These are phyloP conservation scores for Thoreauomyces humboldtii DNA, from an alignment of 192 early-diverging fungal genomes.

Conservation along the genomic window DNA sequence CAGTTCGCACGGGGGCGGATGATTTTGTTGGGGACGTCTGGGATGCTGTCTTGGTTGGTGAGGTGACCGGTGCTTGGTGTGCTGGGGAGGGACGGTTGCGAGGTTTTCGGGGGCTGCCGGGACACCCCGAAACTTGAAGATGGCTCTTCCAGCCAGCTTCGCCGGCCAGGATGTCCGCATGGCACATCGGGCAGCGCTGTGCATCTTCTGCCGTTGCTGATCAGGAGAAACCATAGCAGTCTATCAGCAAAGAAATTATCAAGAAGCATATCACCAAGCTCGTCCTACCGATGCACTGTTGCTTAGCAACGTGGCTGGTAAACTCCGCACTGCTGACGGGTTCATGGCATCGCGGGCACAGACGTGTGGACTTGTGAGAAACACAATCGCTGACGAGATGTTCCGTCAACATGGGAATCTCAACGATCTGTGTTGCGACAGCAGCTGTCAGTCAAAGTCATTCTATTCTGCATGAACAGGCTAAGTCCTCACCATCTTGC, in stretches of 20 bases:
- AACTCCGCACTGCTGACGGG: slow-evolving; percentile 55
- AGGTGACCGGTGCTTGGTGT: too few relatives aligned
- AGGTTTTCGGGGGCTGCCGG: not conserved
- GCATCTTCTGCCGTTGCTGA: slow-evolving; percentile 17
- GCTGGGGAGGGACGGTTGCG: too few relatives aligned
- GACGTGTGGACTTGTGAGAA: slow-evolving; percentile 45
- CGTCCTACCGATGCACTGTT: slow-evolving; percentile 43
- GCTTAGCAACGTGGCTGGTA: slow-evolving; percentile 45
- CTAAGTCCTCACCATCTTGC: slow-evolving; percentile 57
- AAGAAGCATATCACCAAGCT: slow-evolving; percentile 6
- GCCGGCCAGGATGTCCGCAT: slow-evolving; percentile 48
- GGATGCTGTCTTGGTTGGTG: too few relatives aligned
- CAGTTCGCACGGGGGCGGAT: too few relatives aligned
- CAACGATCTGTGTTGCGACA: slow-evolving; percentile 57
- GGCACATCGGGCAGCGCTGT: slow-evolving; percentile 63
- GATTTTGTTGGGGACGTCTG: too few relatives aligned
- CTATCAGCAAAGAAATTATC: slow-evolving; percentile 1
- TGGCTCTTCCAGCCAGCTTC: slow-evolving; percentile 67
- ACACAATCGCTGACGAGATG: slow-evolving; percentile 67
- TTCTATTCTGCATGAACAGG: not conserved
- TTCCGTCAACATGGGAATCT: slow-evolving; percentile 61
- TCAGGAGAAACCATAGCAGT: not conserved
- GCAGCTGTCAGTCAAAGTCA: not conserved
- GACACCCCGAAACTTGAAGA: slow-evolving; percentile 34
- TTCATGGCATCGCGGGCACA: slow-evolving; percentile 63